These are phyloP conservation scores for Phytopythium mirpurense DNA, from an alignment of 352 stramenopile species.

Conservation along the genomic window DNA sequence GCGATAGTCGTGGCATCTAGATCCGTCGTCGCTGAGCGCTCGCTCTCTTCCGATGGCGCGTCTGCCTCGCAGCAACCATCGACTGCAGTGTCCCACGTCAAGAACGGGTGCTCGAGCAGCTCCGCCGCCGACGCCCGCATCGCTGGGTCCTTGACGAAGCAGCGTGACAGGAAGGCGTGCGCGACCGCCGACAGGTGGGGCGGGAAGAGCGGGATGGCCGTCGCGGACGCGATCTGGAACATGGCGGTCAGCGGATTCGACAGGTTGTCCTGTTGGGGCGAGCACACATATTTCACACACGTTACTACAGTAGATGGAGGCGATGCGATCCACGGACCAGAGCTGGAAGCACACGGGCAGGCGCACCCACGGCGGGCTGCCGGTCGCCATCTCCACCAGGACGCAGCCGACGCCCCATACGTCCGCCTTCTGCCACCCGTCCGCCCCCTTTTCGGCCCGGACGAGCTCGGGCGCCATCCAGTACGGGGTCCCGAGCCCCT, in stretches of 20 bases:
- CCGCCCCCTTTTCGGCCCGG: conserved; percentile 56
- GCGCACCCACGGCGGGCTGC: conserved; percentile 78
- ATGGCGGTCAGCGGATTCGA: conserved; percentile 77
- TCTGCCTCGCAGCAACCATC: neutral
- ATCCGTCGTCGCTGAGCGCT: neutral
- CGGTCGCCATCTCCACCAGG: conserved; percentile 88
- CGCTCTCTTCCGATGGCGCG: neutral
- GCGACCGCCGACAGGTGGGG: conserved; percentile 27
- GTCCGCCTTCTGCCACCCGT: conserved; percentile 87
- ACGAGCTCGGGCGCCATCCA: conserved; percentile 96
- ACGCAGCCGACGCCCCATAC: conserved; percentile 90
- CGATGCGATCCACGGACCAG: no score
- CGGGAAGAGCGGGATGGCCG: conserved; percentile 45
- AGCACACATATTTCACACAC: neutral
- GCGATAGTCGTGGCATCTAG: neutral
- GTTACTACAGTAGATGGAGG: neutral
- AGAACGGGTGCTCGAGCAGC: conserved; percentile 70
- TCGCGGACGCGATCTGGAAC: conserved; percentile 76
- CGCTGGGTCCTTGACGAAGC: conserved; percentile 57
- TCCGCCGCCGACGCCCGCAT: conserved; percentile 78
- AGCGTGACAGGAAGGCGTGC: conserved; percentile 42
- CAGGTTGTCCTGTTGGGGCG: conserved; percentile 40
- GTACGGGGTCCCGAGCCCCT: conserved; percentile 88
- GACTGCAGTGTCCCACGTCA: conserved; percentile 3
- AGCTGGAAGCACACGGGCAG: no score